Evolutionary conservation across 768 basidiomycete species (phyloP).

Genomic region (Termitomyces bulborhizus): DNA sequence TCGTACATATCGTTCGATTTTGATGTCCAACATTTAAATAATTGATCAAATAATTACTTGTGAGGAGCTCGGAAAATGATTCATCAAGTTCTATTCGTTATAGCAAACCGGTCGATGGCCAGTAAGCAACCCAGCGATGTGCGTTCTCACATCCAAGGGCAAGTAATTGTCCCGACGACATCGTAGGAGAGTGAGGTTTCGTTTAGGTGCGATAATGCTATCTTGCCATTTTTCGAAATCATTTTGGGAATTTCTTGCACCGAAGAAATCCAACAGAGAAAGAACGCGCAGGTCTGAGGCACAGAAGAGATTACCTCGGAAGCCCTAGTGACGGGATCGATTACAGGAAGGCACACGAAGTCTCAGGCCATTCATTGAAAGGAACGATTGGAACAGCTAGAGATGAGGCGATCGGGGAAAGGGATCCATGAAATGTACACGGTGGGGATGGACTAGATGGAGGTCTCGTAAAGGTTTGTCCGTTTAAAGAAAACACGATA

Average conservation of each 20-base stretch:
- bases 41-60: neutral
- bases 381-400: neutral
- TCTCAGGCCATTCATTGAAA: neutral
- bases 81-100: neutral
- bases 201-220: slow-evolving; percentile 1
- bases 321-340: neutral
- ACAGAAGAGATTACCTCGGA: neutral
- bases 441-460: slow-evolving; percentile 15
- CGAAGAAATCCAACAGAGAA: slow-evolving; percentile 1
- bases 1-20: neutral
- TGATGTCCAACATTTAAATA: neutral
- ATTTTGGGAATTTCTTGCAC: neutral
- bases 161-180: neutral
- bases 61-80: neutral
- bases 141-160: slow-evolving; percentile 2
- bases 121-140: slow-evolving; percentile 6
- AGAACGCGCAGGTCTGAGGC: neutral
- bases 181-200: neutral
- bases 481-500: slow-evolving; percentile 10
- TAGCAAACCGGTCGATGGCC: slow-evolving; percentile 1
- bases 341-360: neutral
- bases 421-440: neutral
- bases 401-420: neutral
- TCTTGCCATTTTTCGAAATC: neutral
- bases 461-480: slow-evolving; percentile 3